Evolutionary conservation across 192 early-diverging fungal genomes (phyloP).

Genomic region (Radiomyces spectabilis): DNA sequence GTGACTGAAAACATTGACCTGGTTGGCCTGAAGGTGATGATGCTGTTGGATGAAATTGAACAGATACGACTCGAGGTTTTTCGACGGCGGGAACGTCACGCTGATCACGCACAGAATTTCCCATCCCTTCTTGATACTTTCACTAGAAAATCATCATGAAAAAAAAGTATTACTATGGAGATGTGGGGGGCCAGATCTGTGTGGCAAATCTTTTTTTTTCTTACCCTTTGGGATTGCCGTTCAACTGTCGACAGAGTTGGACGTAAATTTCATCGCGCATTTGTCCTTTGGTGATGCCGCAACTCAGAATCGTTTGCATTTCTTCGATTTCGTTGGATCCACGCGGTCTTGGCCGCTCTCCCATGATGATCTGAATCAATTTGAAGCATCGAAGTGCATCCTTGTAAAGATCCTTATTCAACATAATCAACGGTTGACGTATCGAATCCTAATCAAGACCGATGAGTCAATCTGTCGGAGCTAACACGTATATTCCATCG

Average conservation of each 20-base stretch:
- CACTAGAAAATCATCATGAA: constrained; percentile 21
- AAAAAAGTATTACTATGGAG: neutral
- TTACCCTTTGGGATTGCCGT: constrained; percentile 63
- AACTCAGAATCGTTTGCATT: constrained; percentile 70
- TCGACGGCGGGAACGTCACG: constrained; percentile 86
- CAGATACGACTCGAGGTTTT: constrained; percentile 80
- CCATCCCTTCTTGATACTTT: constrained; percentile 80
- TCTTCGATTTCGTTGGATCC: constrained; percentile 41
- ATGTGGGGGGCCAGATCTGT: too few species aligned
- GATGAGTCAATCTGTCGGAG: too few species aligned
- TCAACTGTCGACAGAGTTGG: constrained; percentile 87
- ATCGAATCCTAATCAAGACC: constrained; percentile 74
- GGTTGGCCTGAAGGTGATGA: constrained; percentile 40
- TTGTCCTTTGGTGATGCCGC: constrained; percentile 63
- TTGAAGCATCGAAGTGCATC: constrained; percentile 85
- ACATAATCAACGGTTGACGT: constrained; percentile 70
- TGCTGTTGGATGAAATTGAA: constrained; percentile 67
- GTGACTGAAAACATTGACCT: constrained; percentile 41
- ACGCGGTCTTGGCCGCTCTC: constrained; percentile 41
- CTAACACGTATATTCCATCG: too few species aligned
- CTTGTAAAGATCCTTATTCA: constrained; percentile 75
- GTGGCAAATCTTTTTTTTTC: neutral
- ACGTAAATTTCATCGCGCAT: constrained; percentile 94
- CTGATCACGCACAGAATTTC: constrained; percentile 73
- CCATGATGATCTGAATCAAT: constrained; percentile 80